These are phyloP conservation scores for Candida oleophila DNA, from an alignment of 805 yeast species.

Conservation along the genomic window DNA sequence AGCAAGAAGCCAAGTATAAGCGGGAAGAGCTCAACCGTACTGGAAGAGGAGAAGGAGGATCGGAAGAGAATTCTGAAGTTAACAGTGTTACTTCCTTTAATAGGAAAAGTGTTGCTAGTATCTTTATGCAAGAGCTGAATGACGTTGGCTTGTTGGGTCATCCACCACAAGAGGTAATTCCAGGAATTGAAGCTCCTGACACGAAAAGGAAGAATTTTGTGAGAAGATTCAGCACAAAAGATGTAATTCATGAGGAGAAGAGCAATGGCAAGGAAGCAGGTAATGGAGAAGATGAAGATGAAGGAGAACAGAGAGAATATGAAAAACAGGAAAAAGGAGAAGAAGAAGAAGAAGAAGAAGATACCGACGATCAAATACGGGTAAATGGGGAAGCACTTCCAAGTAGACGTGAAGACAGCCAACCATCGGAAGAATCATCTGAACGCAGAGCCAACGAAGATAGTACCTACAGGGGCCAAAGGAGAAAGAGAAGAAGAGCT, in stretches of 20 bases:
- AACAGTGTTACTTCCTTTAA: neutral
- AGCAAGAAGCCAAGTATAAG: conserved; percentile 27
- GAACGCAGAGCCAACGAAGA: neutral
- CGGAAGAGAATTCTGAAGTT: conserved; percentile 11
- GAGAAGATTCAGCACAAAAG: conserved; percentile 4
- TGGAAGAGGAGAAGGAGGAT: conserved; percentile 6
- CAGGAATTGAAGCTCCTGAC: conserved; percentile 4
- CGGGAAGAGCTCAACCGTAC: conserved; percentile 9
- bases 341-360: neutral
- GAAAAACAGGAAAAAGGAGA: conserved; percentile 5
- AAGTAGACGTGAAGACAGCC: conserved; percentile 2
- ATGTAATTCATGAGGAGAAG: conserved; percentile 7
- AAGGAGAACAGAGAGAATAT: conserved; percentile 3
- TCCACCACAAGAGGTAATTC: conserved; percentile 23
- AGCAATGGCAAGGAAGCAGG: conserved; percentile 4
- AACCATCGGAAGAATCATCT: neutral
- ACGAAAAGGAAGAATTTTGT: conserved; percentile 5
- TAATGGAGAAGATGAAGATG: conserved; percentile 5
- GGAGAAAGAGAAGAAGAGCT: conserved; percentile 31
- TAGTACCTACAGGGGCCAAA: conserved; percentile 8
- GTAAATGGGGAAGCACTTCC: neutral
- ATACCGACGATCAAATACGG: neutral
- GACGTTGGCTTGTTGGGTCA: conserved; percentile 38
- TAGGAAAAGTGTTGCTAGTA: neutral
- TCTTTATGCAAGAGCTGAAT: conserved; percentile 5